Conservation (phyloP, 306 rosid species). For the Lablab purpureus region DNA sequence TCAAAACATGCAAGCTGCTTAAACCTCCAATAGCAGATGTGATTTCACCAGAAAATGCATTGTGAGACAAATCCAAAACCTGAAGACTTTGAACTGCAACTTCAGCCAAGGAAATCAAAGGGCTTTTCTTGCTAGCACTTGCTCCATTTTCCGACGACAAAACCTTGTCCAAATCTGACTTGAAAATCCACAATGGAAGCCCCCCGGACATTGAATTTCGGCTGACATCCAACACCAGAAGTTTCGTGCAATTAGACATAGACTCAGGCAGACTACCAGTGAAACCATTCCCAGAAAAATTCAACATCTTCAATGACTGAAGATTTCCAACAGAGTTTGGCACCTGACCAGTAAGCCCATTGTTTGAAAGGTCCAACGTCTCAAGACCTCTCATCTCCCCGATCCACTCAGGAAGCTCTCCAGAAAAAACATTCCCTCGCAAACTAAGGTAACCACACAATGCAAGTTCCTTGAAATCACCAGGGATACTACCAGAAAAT, state of each 20-base stretch:
- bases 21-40: slow-evolving; percentile 62
- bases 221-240: slow-evolving; percentile 73
- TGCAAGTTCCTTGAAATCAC: slow-evolving; percentile 65
- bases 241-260: slow-evolving; percentile 64
- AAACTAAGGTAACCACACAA: slow-evolving; percentile 71
- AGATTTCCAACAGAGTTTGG: slow-evolving; percentile 78
- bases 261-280: slow-evolving; percentile 78
- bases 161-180: slow-evolving; percentile 62
- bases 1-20: slow-evolving; percentile 71
- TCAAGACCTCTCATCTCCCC: slow-evolving; percentile 82
- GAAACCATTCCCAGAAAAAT: slow-evolving; percentile 73
- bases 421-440: slow-evolving; percentile 67
- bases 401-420: slow-evolving; percentile 83
- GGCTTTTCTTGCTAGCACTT: slow-evolving; percentile 41
- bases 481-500: slow-evolving; percentile 72
- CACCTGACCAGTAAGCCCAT: slow-evolving; percentile 74
- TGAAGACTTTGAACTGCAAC: slow-evolving; percentile 67
- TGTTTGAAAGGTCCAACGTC: slow-evolving; percentile 75
- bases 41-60: slow-evolving; percentile 78
- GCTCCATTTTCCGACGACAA: slow-evolving; percentile 54
- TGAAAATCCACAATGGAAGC: slow-evolving; percentile 82
- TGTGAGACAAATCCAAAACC: slow-evolving; percentile 80
- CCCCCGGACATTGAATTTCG: slow-evolving; percentile 75
- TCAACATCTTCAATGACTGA: slow-evolving; percentile 67
- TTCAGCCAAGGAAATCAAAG: slow-evolving; percentile 48